Evolutionary conservation across 148 eudicot genomes (phyloP).

Genomic region (Suaeda aralocaspica): DNA sequence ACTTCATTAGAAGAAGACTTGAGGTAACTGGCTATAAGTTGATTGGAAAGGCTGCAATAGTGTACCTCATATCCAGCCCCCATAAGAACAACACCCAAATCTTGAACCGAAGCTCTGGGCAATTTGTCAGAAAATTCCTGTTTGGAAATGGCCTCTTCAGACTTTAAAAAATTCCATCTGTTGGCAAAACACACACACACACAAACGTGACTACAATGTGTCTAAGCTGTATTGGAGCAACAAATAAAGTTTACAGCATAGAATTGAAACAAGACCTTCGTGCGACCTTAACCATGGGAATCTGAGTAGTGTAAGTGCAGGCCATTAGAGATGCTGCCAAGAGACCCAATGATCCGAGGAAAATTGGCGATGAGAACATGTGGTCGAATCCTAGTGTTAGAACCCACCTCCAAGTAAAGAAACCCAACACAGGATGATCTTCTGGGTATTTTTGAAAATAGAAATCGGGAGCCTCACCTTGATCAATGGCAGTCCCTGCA

Average conservation of each 20-base stretch:
- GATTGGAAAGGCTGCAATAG: not conserved
- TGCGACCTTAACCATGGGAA: conserved; percentile 94
- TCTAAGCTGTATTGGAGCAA: conserved; percentile 5
- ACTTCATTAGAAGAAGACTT: not conserved
- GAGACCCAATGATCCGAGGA: conserved; percentile 61
- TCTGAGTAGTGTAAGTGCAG: conserved; percentile 94
- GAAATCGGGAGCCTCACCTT: conserved; percentile 82
- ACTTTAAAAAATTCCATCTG: conserved; percentile 81
- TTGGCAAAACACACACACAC: conserved; percentile 13
- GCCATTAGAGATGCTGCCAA: conserved; percentile 91
- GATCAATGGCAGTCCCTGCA: conserved; percentile 85
- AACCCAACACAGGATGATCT: conserved; percentile 80
- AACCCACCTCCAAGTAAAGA: conserved; percentile 91
- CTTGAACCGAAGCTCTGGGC: conserved; percentile 75
- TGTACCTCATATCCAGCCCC: conserved; percentile 94
- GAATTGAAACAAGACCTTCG: conserved; percentile 54
- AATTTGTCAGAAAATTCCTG: conserved; percentile 75
- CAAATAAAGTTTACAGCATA: not conserved
- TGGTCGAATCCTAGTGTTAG: conserved; percentile 82
- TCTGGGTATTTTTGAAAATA: conserved; percentile 78
- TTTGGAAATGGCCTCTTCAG: conserved; percentile 67
- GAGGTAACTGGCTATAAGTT: not conserved
- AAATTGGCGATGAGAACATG: conserved; percentile 91
- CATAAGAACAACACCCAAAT: conserved; percentile 86
- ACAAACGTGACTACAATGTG: not conserved